Evolutionary conservation across 2,329 filamentous ascomycete species (phyloP), one percentile per base, ranked within the genome.

Genomic region (Didymella arachidicola): DNA sequence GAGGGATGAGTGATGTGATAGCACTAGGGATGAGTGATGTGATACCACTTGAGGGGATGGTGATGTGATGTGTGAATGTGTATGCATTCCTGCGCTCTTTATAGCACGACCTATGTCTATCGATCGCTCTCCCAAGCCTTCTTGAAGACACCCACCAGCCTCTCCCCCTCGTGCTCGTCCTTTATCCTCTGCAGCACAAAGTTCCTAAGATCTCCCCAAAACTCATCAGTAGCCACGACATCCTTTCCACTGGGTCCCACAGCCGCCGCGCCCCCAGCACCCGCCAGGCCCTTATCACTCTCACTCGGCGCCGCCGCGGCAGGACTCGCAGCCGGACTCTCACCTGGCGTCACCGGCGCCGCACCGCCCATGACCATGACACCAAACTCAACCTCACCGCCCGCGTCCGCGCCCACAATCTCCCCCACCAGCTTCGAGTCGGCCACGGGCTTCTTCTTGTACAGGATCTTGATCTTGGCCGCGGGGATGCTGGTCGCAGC

Each of bases 151-250:
- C 76, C 80, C 34, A 84, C 84, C 69, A 94, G 76, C 68, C 87
- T 85, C 65, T 86, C 85, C 0, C 89, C 91, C 71, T 85, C 83
- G 2, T 73, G 75, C 50, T 83, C 87, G 73, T 96, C 90, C 77
- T 89, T 87, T 68, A 97, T 79, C 74, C 92, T 86, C 80, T 93
- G 90, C 71, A 87, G 79, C 75, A 99, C 74, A 77, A 94, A 98
- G 0, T 86, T 90, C 72, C 87, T 87, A 63, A 99, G 77, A 79
- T 98, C 95, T 8, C 79, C 79, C 95, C 95, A 99, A 73, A 99
- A 99, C 54, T 84, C 87, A 7, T 89, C 86, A 12, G 86, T 89
- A 71, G 86, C 80, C 63, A 96, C 73, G 19, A 89, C 83, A 27
- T 85, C 84, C 53, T 78, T 79, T 32, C 84, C 85, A 65, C 84